Evolutionary conservation across 768 basidiomycete species (phyloP).

Genomic region (Lentinula lateritia): DNA sequence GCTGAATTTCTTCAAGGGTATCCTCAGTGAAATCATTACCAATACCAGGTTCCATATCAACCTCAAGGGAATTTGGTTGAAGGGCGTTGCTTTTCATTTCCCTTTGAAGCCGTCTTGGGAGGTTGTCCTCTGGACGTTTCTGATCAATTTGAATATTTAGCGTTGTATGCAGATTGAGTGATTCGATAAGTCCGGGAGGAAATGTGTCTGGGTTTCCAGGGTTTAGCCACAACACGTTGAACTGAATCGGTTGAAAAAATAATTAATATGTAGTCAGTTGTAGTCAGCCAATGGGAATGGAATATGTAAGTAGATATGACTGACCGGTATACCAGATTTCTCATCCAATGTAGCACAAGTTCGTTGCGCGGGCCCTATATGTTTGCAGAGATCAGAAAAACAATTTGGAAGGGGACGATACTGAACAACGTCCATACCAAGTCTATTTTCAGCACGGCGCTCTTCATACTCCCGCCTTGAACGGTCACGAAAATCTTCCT

Average conservation of each 20-base stretch:
- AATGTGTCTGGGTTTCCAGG: conserved; percentile 59
- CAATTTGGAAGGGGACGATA: not conserved
- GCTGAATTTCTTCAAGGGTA: conserved; percentile 57
- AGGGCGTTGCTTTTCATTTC: conserved; percentile 78
- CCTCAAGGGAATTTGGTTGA: conserved; percentile 38
- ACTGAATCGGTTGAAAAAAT: conserved; percentile 39
- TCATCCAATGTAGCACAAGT: conserved; percentile 78
- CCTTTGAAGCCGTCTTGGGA: conserved; percentile 44
- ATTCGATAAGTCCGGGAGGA: conserved; percentile 59
- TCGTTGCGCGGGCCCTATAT: conserved; percentile 56
- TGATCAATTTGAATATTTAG: conserved; percentile 7
- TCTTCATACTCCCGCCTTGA: conserved; percentile 72
- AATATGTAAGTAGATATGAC: conserved; percentile 14
- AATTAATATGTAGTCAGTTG: not conserved
- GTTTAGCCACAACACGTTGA: conserved; percentile 79
- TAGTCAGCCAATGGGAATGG: conserved; percentile 1
- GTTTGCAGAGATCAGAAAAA: not conserved
- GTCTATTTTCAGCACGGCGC: conserved; percentile 63
- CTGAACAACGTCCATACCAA: conserved; percentile 30
- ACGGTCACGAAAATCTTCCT: conserved; percentile 64
- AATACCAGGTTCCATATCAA: conserved; percentile 14
- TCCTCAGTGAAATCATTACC: conserved; percentile 39
- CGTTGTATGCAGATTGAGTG: conserved; percentile 37
- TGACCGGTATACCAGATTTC: conserved; percentile 57
- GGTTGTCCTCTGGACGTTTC: conserved; percentile 1